phyloP scores from a whole-genome alignment of 176 grass and related monocot species.

The Coix lacrymajobi region DNA sequence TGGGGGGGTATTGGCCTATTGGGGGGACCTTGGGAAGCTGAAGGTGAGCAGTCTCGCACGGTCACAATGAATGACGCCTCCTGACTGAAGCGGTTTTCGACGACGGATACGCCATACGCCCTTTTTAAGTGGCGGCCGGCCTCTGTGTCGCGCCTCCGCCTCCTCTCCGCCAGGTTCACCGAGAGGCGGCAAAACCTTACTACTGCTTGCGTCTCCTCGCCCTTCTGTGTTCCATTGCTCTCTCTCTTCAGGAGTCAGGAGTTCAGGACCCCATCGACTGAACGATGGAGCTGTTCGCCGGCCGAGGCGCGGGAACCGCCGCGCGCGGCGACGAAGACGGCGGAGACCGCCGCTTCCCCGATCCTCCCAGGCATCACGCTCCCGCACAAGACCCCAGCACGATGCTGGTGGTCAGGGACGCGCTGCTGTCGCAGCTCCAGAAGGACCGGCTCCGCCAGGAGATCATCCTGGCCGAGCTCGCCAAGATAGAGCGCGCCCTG shows the following conservation, averaged over 20 bases:
- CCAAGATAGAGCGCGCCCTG: conserved; percentile 32
- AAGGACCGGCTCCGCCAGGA: conserved; percentile 28
- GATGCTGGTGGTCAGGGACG: conserved; percentile 33
- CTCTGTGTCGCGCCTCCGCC: neutral
- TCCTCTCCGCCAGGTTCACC: neutral
- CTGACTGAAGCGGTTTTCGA: too few species aligned
- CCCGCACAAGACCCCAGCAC: neutral
- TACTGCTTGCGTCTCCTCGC: neutral
- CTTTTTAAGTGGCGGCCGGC: neutral
- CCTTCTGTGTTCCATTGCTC: neutral
- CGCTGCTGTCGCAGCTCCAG: conserved; percentile 35
- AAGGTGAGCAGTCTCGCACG: neutral
- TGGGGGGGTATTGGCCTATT: too few species aligned
- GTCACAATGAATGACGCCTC: too few species aligned
- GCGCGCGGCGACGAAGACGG: neutral
- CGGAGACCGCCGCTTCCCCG: neutral
- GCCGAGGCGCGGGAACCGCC: neutral
- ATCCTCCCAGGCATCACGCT: neutral
- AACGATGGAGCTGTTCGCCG: neutral
- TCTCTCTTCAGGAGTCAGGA: too few species aligned
- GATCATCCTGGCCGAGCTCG: conserved; percentile 31
- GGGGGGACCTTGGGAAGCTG: neutral
- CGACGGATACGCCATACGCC: neutral
- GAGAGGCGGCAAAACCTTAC: neutral
- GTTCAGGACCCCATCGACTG: neutral